phyloP scores from a whole-genome alignment of 202 grass and related monocot genomes.

The Setaria viridis region DNA sequence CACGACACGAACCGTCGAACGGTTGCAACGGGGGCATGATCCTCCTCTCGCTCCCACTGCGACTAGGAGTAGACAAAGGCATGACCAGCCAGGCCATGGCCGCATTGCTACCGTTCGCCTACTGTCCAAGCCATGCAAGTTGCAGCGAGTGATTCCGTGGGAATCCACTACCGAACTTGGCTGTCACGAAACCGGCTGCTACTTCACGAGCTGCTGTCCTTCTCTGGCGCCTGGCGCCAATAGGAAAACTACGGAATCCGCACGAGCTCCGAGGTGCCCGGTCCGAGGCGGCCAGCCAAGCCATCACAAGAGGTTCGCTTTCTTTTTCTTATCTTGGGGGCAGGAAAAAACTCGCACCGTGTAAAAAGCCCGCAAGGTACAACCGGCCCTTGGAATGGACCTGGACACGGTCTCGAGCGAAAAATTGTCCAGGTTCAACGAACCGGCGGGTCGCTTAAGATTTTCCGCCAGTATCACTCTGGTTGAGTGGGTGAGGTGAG shows the following conservation, averaged over 20 bases:
- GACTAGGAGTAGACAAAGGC: background rate
- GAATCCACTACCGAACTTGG: background rate
- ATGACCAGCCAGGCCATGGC: background rate
- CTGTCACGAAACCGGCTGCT: background rate
- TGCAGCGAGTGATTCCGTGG: background rate
- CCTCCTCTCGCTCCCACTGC: background rate
- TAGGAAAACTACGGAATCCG: slow-evolving; percentile 2
- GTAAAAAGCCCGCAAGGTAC: background rate
- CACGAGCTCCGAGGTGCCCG: slow-evolving; percentile 15
- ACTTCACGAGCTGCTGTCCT: background rate
- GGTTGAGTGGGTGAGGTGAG: background rate
- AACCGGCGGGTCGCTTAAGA: background rate
- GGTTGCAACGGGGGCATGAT: background rate
- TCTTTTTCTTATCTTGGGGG: slow-evolving; percentile 18
- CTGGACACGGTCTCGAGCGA: slow-evolving; percentile 12
- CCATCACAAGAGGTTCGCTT: background rate
- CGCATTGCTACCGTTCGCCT: background rate
- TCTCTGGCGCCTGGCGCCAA: background rate
- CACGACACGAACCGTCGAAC: background rate
- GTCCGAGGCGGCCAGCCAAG: background rate
- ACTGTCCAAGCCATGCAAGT: background rate
- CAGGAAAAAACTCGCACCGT: slow-evolving; percentile 1
- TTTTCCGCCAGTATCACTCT: background rate
- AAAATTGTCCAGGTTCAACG: slow-evolving; percentile 28
- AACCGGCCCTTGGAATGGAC: slow-evolving; percentile 27